A percentile compares a stretch with the other conserved stretches of the same genome.
These are phyloP conservation scores for Leccinum huronense DNA, from an alignment of 1,284 basidiomycete genomes.

Conservation along the genomic window DNA sequence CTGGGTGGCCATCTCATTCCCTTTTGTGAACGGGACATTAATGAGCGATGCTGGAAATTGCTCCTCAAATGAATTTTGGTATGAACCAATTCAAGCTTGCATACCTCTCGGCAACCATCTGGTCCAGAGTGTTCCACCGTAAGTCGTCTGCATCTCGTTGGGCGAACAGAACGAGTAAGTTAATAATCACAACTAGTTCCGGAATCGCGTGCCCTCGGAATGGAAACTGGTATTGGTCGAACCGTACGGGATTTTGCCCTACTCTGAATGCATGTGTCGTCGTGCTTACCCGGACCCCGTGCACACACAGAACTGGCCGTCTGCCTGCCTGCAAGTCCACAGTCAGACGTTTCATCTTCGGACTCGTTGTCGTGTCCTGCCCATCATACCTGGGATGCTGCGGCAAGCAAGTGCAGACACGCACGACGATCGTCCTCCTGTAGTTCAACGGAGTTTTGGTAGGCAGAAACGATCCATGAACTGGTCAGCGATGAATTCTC, in stretches of 20 bases:
- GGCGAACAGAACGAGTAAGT: neutral
- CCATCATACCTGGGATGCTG: slow-evolving; percentile 13
- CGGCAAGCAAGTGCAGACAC: slow-evolving; percentile 10
- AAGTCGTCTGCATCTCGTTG: slow-evolving; percentile 7
- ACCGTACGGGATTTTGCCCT: slow-evolving; percentile 8
- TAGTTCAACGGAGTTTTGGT: slow-evolving; percentile 18
- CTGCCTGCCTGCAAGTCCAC: slow-evolving; percentile 19
- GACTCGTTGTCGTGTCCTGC: slow-evolving; percentile 13
- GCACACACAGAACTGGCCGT: slow-evolving; percentile 15
- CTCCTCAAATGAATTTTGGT: slow-evolving; percentile 20
- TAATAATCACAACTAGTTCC: slow-evolving; percentile 7
- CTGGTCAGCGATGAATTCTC: neutral
- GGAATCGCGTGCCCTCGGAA: slow-evolving; percentile 12
- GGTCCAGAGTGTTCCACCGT: slow-evolving; percentile 12
- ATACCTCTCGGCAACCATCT: slow-evolving; percentile 11
- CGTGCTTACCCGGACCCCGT: slow-evolving; percentile 4
- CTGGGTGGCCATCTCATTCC: slow-evolving; percentile 12
- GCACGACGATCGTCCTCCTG: slow-evolving; percentile 6
- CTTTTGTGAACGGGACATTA: slow-evolving; percentile 10
- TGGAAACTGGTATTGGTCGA: slow-evolving; percentile 22
- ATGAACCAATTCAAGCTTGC: slow-evolving; percentile 16
- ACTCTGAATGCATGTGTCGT: neutral
- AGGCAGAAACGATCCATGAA: neutral
- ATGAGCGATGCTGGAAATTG: slow-evolving; percentile 16
- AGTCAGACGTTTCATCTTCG: neutral